Evolutionary conservation across 2,329 filamentous ascomycete genomes (phyloP), one percentile per base, ranked within the genome.

Genomic region (Aspergillus hortae): DNA sequence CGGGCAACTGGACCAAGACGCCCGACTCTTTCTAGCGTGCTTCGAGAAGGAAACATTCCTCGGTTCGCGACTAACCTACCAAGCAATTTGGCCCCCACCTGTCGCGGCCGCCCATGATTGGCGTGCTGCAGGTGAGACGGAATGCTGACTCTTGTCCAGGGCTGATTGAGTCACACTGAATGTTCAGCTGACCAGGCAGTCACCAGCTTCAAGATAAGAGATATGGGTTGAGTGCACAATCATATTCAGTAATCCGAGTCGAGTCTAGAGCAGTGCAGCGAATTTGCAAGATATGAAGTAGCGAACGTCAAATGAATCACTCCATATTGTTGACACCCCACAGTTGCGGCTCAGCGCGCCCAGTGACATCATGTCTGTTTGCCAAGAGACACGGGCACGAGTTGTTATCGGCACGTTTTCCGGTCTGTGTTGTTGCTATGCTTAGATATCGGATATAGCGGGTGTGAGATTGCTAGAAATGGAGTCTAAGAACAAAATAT

Each of bases 21-120:
- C 49, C 43, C 46, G 45, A 32, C 36, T 33, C 49, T 64, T 65
- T 65, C 62, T 64, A 65, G 60, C 55, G 59, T 27, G 49, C 42
- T 65, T 65, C 62, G 44, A 62, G 61, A 65, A 65, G 38, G 30
- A 27, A 42, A 32, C 45, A 12, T 25, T 21, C 33, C 35, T 14
- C 10, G 35, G 35, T 7, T 10, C 7, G 27, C 10, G 27, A 30
- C 27, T 3, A 10, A 30, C 35, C 35, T 7, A 38, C 14, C 14
- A n/a, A 38, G 35, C 15, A 41, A 25, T 15, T 51, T 41, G 43
- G 49, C 49, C 49, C 49, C 49, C 49, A 46, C 44, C 15, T 15
- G 9, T 15, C 10, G 12, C 32, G 30, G 21, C 23, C 35, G 35
- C 2, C 9, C 35, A 11, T 38, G 35, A 38, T 38, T 48, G 23